Evolutionary conservation across 176 grass and related monocot species (phyloP).

Genomic region (Bromus sterilis): DNA sequence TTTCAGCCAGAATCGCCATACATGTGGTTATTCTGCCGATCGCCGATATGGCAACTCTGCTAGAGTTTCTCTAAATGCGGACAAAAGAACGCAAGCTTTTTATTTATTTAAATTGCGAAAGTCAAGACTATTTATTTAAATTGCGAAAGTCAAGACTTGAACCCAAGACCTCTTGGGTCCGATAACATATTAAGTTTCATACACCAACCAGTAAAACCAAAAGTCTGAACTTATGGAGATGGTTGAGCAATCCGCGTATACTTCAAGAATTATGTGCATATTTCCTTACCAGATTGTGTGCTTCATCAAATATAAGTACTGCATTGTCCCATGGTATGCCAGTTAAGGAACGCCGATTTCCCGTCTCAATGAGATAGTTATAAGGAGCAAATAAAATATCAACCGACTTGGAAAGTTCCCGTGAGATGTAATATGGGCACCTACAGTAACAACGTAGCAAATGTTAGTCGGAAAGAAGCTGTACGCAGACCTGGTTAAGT

Average conservation of each 20-base stretch:
- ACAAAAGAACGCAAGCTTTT: too few relatives aligned
- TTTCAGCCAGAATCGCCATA: too few relatives aligned
- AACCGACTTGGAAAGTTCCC: conserved; percentile 76
- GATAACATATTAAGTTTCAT: not conserved
- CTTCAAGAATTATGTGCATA: not conserved
- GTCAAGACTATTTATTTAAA: too few relatives aligned
- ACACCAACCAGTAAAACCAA: not conserved
- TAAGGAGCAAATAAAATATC: conserved; percentile 98
- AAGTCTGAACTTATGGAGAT: not conserved
- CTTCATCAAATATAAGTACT: conserved; percentile 93
- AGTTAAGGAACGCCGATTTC: conserved; percentile 75
- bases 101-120: too few relatives aligned
- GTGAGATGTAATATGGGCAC: conserved; percentile 95
- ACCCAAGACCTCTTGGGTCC: not conserved
- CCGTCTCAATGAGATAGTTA: conserved; percentile 97
- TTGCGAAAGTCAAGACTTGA: not conserved
- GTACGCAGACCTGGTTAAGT: not conserved
- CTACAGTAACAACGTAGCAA: conserved; percentile 33
- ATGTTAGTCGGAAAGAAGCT: conserved; percentile 9
- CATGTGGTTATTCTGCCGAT: too few relatives aligned
- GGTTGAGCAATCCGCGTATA: not conserved
- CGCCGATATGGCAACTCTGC: too few relatives aligned
- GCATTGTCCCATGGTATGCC: conserved; percentile 80
- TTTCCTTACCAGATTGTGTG: conserved; percentile 76
- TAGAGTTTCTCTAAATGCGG: too few relatives aligned